Conservation (phyloP, 306 rosid species). For the Prunus mume region DNA sequence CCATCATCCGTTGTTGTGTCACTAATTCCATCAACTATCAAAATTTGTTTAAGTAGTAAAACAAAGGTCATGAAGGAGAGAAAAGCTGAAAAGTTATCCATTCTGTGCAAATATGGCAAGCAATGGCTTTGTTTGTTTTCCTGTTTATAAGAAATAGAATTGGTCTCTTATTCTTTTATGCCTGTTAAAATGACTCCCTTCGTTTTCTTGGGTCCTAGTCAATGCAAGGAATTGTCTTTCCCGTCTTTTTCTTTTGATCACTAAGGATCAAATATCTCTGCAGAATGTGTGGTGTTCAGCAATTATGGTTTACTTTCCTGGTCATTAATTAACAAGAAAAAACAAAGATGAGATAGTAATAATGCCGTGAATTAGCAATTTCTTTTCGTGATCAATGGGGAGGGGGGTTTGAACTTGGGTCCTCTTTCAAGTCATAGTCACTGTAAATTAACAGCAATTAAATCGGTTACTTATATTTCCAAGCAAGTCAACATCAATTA, state of each 20-base stretch:
- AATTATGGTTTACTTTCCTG: neutral
- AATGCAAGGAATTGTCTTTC: neutral
- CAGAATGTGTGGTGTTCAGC: neutral
- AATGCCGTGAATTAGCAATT: neutral
- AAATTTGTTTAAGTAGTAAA: neutral
- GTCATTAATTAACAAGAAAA: neutral
- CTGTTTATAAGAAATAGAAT: neutral
- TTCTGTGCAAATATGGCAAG: neutral
- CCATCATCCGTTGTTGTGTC: neutral
- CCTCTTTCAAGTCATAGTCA: neutral
- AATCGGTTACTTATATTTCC: neutral
- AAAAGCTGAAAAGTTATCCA: neutral
- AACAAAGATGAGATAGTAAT: neutral
- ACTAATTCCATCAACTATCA: neutral
- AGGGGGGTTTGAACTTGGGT: neutral
- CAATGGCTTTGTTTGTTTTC: neutral
- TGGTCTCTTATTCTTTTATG: neutral
- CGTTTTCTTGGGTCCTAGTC: neutral
- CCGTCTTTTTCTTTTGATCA: neutral
- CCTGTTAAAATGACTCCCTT: neutral
- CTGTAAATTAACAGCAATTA: neutral
- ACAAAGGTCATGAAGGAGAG: neutral
- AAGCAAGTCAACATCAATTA: neutral
- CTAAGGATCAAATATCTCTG: neutral
- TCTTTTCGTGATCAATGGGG: no score